Evolutionary conservation across 371 early-diverging fungal species (phyloP).

Genomic region (Rhizopus arrhizus): DNA sequence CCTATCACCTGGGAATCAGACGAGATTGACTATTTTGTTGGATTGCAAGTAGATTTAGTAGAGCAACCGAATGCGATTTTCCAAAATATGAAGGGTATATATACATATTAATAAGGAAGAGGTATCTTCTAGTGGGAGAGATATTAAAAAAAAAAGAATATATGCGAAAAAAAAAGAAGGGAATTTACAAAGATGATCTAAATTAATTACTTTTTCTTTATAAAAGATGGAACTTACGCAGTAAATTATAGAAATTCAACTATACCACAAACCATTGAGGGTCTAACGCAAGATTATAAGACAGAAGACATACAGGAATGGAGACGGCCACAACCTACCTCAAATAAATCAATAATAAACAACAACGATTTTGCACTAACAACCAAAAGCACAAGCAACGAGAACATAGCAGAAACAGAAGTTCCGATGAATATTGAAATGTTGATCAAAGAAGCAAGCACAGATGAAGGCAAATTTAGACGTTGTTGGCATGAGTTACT

Average conservation of each 20-base stretch:
- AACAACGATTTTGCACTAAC: conserved; percentile 2
- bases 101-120: too few species aligned
- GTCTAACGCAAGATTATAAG: conserved; percentile 2
- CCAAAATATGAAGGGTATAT: conserved; percentile 44
- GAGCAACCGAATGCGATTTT: conserved; percentile 66
- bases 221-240: conserved; percentile 39
- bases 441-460: conserved; percentile 37
- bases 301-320: conserved; percentile 1
- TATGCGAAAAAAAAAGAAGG: not conserved
- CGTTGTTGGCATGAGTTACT: conserved; percentile 41
- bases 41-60: conserved; percentile 66
- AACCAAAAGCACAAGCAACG: conserved; percentile 6
- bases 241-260: conserved; percentile 52
- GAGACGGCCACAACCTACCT: not conserved
- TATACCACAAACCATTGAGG: conserved; percentile 34
- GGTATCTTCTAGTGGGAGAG: too few species aligned
- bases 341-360: not conserved
- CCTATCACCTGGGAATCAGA: conserved; percentile 49
- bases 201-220: not conserved
- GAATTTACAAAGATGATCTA: not conserved
- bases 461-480: conserved; percentile 33
- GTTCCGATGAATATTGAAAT: conserved; percentile 27
- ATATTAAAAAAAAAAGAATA: not conserved
- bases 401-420: not conserved
- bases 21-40: conserved; percentile 65